These are phyloP conservation scores for Chlamydomonas incerta DNA, from an alignment of 139 green algal species.

Conservation along the genomic window DNA sequence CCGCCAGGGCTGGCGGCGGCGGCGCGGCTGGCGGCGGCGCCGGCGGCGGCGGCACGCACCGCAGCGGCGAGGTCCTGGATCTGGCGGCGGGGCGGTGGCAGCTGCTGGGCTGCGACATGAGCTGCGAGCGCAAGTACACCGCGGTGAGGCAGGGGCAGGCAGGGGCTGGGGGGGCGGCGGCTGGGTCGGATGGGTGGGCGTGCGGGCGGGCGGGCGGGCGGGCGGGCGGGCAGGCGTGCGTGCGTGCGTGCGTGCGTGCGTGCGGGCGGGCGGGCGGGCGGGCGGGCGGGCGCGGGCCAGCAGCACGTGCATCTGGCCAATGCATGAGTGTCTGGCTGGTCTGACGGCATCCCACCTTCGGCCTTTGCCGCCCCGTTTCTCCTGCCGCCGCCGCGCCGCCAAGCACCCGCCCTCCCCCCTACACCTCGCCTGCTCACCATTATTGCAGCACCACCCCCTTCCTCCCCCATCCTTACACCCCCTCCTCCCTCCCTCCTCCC, in stretches of 20 bases:
- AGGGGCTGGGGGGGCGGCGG: not conserved
- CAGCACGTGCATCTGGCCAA: no score
- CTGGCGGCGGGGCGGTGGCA: conserved; percentile 63
- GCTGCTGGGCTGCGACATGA: conserved; percentile 50
- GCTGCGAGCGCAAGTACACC: conserved; percentile 69
- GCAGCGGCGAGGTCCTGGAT: conserved; percentile 59
- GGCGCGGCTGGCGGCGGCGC: conserved; percentile 57
- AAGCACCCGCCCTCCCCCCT: no score
- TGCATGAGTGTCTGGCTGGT: no score
- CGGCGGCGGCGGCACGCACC: conserved; percentile 22
- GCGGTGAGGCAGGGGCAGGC: conserved; percentile 17
- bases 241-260: no score
- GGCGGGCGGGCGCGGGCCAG: no score
- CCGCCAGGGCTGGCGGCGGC: conserved; percentile 47
- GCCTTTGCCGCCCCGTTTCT: no score
- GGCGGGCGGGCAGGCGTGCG: no score
- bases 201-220: not conserved
- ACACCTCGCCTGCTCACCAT: no score
- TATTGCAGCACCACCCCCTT: no score
- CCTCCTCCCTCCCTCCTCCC: not conserved
- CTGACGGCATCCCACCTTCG: no score
- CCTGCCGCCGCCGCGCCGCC: no score
- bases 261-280: no score
- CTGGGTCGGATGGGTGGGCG: not conserved
- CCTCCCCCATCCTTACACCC: not conserved